Evolutionary conservation across 2,329 filamentous ascomycete genomes (phyloP), one percentile per base, ranked within the genome.

Genomic region (Penicillium hordei): DNA sequence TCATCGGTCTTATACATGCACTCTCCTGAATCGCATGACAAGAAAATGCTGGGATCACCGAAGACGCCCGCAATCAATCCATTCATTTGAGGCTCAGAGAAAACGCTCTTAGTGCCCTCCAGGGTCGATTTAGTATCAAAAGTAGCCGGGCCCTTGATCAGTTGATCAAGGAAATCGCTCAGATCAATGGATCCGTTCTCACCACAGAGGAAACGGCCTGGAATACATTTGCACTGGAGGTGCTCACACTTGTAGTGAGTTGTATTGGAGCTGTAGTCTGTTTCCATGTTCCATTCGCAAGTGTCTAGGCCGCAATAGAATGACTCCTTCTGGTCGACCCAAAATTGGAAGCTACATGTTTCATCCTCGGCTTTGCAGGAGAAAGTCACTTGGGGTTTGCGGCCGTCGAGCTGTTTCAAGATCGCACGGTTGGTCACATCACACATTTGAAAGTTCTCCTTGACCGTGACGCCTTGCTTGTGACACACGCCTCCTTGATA

Each of bases 361-460:
- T 84, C 81, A 5, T 86, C 81, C 51, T 89, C 86, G 36, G 84
- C 86, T 69, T 93, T 86, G 75, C 94, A 99, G 31, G 89, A 91
- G 72, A 99, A 99, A 0, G 94, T 99, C 25, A 95, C 94, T 75
- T 99, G 90, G 0, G 94, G 93, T 58, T 90, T 89, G 76, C 92
- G 86, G 44, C 89, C 87, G 68, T 92, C 90, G 48, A 99, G 83
- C 70, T 93, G 87, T 61, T 93, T 87, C 55, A 93, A 81, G 70
- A 99, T 99, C 80, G 96, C 94, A 75, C 86, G 85, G 79, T 99
- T 99, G 55, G 93, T 97, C 64, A 99, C 94, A 75, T 95, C 91
- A 78, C 94, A 99, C 79, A 96, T 94, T 77, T 99, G 95, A 78
- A 92, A 93, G 79, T 97, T 99, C 76, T 95, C 87, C 68, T 94